These are phyloP conservation scores for Craterostigma plantagineum DNA, from an alignment of 257 asterid genomes.

Conservation along the genomic window DNA sequence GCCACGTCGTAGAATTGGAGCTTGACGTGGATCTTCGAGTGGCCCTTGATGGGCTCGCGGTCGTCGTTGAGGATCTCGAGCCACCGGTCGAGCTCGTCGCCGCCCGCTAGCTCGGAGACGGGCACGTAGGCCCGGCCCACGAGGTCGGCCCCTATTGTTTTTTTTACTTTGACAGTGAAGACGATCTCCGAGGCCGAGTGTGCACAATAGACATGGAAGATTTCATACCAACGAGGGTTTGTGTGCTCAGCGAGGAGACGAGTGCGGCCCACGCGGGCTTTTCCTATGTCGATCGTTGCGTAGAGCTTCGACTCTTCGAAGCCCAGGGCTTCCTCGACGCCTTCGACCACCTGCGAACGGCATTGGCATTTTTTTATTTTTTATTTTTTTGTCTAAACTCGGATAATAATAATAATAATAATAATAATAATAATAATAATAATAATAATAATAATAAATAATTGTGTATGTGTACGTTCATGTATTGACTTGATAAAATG, in stretches of 20 bases:
- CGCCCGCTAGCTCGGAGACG: conserved; percentile 8
- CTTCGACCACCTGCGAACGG: conserved; percentile 27
- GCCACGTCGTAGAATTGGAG: conserved; percentile 26
- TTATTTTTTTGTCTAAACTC: too few relatives aligned
- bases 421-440: too few relatives aligned
- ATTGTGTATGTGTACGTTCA: neutral
- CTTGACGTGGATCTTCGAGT: conserved; percentile 27
- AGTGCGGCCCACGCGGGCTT: conserved; percentile 48
- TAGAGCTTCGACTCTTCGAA: conserved; percentile 28
- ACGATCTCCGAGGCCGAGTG: conserved; percentile 23
- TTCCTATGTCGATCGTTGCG: conserved; percentile 42
- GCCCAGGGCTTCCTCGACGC: conserved; percentile 35
- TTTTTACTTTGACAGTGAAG: conserved; percentile 23
- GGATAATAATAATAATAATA: too few relatives aligned
- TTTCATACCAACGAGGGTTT: conserved; percentile 31
- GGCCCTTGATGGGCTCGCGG: conserved; percentile 15
- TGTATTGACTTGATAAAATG: too few relatives aligned
- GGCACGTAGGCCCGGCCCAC: conserved; percentile 26
- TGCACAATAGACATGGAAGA: conserved; percentile 36
- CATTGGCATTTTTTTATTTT: neutral
- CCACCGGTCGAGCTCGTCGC: conserved; percentile 28
- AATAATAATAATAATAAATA: too few relatives aligned
- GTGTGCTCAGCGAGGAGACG: conserved; percentile 13
- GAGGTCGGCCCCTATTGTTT: conserved; percentile 26
- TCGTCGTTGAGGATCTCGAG: conserved; percentile 14